Evolutionary conservation across 148 eudicot species (phyloP).

Genomic region (Camellia sinensis): DNA sequence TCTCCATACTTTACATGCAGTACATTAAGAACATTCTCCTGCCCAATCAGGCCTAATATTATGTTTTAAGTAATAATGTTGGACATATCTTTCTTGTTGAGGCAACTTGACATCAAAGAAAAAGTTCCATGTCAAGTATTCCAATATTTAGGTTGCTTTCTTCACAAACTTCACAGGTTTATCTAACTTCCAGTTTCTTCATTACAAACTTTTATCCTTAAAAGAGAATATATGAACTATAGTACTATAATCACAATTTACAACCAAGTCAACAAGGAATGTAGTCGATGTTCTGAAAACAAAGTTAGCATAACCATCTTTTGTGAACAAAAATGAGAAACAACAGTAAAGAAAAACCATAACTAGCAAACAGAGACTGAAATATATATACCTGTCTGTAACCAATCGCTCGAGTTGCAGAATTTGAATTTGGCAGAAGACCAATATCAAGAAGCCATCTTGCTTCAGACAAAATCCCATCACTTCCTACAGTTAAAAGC

Average conservation of each 20-base stretch:
- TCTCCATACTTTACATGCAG: neutral
- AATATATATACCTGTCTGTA: constrained; percentile 66
- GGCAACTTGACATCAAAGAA: neutral
- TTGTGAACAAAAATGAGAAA: neutral
- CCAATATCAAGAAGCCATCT: constrained; percentile 91
- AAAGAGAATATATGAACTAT: neutral
- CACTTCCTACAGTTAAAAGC: constrained; percentile 43
- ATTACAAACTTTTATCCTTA: neutral
- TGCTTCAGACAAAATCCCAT: constrained; percentile 83
- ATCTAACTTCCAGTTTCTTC: no score
- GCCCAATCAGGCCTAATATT: neutral
- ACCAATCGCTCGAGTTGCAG: constrained; percentile 97
- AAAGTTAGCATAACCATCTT: neutral
- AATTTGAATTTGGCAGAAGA: constrained; percentile 87
- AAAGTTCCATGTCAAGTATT: neutral
- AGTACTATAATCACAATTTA: neutral
- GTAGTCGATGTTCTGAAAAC: neutral
- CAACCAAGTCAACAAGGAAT: neutral
- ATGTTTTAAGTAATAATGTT: neutral
- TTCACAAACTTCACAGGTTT: no score
- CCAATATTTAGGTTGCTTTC: no score
- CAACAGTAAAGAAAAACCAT: neutral
- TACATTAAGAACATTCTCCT: neutral
- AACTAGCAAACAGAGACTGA: neutral
- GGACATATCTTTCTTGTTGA: no score